These are phyloP conservation scores for Pichia sp. DNA, from an alignment of 1,139 yeast genomes.

Conservation along the genomic window DNA sequence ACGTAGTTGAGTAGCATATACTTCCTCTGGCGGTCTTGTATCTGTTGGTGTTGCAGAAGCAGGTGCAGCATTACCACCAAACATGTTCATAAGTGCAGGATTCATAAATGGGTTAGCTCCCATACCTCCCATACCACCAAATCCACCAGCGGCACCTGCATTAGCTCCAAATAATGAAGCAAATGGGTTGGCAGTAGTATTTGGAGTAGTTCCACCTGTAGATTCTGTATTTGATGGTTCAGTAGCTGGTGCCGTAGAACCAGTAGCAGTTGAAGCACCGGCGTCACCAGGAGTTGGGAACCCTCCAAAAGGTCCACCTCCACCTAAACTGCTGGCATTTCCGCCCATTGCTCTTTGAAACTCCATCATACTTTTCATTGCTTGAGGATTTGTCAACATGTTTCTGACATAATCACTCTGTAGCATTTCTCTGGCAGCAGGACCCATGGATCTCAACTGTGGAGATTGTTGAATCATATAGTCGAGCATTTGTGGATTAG, in stretches of 20 bases:
- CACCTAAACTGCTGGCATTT: constrained; percentile 22
- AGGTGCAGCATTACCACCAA: constrained; percentile 28
- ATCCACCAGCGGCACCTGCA: constrained; percentile 29
- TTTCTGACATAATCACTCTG: constrained; percentile 80
- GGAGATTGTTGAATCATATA: constrained; percentile 78
- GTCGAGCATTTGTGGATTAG: constrained; percentile 78
- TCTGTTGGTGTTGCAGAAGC: constrained; percentile 36
- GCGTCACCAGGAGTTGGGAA: constrained; percentile 50
- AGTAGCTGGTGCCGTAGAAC: constrained; percentile 1
- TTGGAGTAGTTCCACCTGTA: constrained; percentile 3
- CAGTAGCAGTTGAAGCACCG: constrained; percentile 9
- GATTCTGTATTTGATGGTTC: constrained; percentile 7
- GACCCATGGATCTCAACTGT: constrained; percentile 78
- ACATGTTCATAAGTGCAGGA: constrained; percentile 26
- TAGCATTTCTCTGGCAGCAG: constrained; percentile 78
- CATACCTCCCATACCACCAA: constrained; percentile 9
- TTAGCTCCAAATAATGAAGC: constrained; percentile 27
- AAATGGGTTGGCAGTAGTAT: constrained; percentile 14
- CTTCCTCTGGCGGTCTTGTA: constrained; percentile 90
- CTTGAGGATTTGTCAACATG: constrained; percentile 79
- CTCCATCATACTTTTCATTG: constrained; percentile 75
- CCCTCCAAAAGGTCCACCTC: constrained; percentile 19
- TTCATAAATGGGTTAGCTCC: constrained; percentile 28
- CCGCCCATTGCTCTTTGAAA: constrained; percentile 44
- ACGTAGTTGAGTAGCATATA: constrained; percentile 82